A percentile compares a stretch with the other conserved stretches of the same genome.
These are phyloP conservation scores for Trametopsis cervina DNA, from an alignment of 768 basidiomycete genomes.

Conservation along the genomic window DNA sequence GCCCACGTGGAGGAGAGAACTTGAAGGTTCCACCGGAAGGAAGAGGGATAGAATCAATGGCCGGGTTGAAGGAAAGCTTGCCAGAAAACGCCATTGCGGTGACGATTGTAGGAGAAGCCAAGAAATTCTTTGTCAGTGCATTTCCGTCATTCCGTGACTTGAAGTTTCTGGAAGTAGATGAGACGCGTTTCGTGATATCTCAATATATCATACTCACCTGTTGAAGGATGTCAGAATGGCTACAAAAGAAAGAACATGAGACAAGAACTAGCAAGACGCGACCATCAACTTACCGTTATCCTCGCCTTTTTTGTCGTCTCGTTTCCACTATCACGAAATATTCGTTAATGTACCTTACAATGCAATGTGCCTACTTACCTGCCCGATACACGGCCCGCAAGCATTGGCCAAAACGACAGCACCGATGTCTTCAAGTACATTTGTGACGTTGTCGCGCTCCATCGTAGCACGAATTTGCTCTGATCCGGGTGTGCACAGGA, in stretches of 20 bases:
- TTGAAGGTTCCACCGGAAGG: slow-evolving; percentile 75
- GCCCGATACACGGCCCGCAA: slow-evolving; percentile 98
- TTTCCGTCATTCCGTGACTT: slow-evolving; percentile 98
- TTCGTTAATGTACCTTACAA: background rate
- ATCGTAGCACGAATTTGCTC: slow-evolving; percentile 98
- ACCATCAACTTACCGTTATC: slow-evolving; percentile 70
- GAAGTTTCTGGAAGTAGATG: slow-evolving; percentile 46
- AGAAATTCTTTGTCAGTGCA: slow-evolving; percentile 91
- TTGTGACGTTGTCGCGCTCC: slow-evolving; percentile 87
- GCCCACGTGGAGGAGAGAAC: slow-evolving; percentile 78
- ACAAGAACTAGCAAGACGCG: background rate
- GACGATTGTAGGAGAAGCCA: slow-evolving; percentile 94
- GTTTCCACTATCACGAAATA: slow-evolving; percentile 71
- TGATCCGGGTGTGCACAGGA: slow-evolving; percentile 84
- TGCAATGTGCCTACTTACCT: slow-evolving; percentile 37
- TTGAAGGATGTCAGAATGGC: slow-evolving; percentile 98
- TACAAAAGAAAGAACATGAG: slow-evolving; percentile 23
- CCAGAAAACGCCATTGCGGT: slow-evolving; percentile 98
- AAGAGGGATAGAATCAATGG: slow-evolving; percentile 61
- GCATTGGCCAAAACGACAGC: slow-evolving; percentile 94
- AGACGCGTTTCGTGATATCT: background rate
- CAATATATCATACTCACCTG: slow-evolving; percentile 40
- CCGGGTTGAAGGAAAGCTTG: slow-evolving; percentile 88
- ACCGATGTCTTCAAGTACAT: slow-evolving; percentile 80
- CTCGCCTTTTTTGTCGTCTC: slow-evolving; percentile 79